A percentile compares a stretch with the other conserved stretches of the same genome.
These are phyloP conservation scores for Gliomastix tumulicola DNA, from an alignment of 2,329 filamentous ascomycete genomes.

Conservation along the genomic window DNA sequence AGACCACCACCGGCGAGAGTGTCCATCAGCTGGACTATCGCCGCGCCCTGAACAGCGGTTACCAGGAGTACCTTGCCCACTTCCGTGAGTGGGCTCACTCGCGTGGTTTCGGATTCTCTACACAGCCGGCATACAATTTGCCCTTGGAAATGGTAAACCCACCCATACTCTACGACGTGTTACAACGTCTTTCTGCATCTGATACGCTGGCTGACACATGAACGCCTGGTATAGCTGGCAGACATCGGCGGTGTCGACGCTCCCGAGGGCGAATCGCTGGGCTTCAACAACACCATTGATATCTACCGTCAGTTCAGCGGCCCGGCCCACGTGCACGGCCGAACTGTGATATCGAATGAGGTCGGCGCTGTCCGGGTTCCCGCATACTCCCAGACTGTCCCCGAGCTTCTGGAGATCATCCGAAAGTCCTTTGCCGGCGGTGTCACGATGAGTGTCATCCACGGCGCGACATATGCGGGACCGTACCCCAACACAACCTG, in stretches of 20 bases:
- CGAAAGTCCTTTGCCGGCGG: slow-evolving; percentile 26
- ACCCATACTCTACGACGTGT: too few relatives aligned
- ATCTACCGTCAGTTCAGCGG: slow-evolving; percentile 29
- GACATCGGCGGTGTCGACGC: slow-evolving; percentile 26
- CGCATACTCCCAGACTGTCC: slow-evolving; percentile 10
- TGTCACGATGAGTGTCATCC: slow-evolving; percentile 34
- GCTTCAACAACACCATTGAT: slow-evolving; percentile 26
- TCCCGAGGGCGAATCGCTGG: slow-evolving; percentile 31
- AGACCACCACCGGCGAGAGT: neutral
- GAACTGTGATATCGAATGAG: slow-evolving; percentile 30
- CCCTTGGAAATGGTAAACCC: neutral
- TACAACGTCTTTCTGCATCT: too few relatives aligned
- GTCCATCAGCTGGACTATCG: neutral
- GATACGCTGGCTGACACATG: too few relatives aligned
- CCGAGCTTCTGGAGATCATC: neutral
- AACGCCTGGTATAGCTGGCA: too few relatives aligned
- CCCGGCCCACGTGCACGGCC: slow-evolving; percentile 26
- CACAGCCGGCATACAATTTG: neutral
- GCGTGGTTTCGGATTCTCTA: neutral
- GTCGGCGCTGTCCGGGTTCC: slow-evolving; percentile 16
- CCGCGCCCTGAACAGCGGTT: neutral
- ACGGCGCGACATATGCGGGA: slow-evolving; percentile 31
- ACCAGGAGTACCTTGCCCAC: neutral
- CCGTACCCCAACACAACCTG: slow-evolving; percentile 38
- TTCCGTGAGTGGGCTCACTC: neutral